Conservation (phyloP, 257 asterid species). For the Ophiorrhiza pumila region DNA sequence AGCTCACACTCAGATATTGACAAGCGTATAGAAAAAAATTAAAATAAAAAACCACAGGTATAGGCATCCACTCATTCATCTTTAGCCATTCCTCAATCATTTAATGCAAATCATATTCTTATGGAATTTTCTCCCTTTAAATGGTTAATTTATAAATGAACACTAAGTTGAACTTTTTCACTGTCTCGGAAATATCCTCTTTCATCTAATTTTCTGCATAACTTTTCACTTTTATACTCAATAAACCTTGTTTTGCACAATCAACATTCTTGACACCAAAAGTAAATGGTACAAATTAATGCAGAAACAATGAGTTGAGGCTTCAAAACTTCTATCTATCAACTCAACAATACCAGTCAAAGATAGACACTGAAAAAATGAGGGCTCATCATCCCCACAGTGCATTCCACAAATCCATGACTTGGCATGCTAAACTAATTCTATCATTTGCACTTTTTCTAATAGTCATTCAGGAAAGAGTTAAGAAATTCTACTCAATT, state of each 20-base stretch:
- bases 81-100: not conserved
- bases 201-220: not conserved
- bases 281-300: not conserved
- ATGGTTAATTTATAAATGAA: not conserved
- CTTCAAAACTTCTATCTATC: not conserved
- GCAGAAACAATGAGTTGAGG: not conserved
- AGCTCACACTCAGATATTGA: not conserved
- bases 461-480: too few species aligned
- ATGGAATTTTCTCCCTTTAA: not conserved
- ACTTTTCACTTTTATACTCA: not conserved
- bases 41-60: not conserved
- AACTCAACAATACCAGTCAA: not conserved
- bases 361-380: not conserved
- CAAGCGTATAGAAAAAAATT: not conserved
- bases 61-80: not conserved
- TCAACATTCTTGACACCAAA: not conserved
- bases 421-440: too few species aligned
- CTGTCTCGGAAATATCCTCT: not conserved
- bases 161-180: not conserved
- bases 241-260: slow-evolving; percentile 1
- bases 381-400: not conserved
- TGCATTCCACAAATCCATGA: too few species aligned
- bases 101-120: not conserved
- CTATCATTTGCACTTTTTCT: too few species aligned
- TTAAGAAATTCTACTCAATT: too few species aligned